phyloP scores from a whole-genome alignment of 208 protist genomes.

The Herpetomonas tarakana region DNA sequence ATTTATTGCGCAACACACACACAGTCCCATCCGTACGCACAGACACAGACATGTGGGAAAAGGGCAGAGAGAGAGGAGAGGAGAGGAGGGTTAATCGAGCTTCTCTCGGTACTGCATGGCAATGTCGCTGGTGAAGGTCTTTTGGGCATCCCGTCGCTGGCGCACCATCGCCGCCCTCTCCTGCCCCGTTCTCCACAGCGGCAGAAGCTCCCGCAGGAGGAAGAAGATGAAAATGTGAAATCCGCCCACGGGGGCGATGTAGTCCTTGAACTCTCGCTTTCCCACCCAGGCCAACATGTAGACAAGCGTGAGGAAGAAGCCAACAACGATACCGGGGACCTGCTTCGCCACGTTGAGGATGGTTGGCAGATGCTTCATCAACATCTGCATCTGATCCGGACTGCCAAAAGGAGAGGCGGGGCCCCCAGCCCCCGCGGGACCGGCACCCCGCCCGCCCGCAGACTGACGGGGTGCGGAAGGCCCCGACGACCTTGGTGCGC shows the following conservation, averaged over 20 bases:
- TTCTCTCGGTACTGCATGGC: slow-evolving; percentile 56
- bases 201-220: slow-evolving; percentile 46
- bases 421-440: neutral
- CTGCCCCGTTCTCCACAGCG: slow-evolving; percentile 30
- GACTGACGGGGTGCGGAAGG: neutral
- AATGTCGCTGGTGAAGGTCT: slow-evolving; percentile 60
- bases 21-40: no score
- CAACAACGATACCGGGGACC: slow-evolving; percentile 43
- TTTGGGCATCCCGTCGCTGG: slow-evolving; percentile 17
- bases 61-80: slow-evolving; percentile 10
- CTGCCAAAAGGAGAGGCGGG: neutral
- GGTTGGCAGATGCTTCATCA: slow-evolving; percentile 53
- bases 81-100: slow-evolving; percentile 35
- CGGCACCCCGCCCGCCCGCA: neutral
- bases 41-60: no score
- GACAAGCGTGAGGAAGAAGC: slow-evolving; percentile 45
- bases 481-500: no score
- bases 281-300: slow-evolving; percentile 46
- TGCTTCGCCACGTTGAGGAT: slow-evolving; percentile 34
- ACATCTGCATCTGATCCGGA: slow-evolving; percentile 17
- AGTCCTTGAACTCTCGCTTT: slow-evolving; percentile 23
- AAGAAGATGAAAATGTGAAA: slow-evolving; percentile 65
- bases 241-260: slow-evolving; percentile 53
- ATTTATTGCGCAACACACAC: no score
- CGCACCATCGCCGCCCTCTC: slow-evolving; percentile 8